A percentile compares a stretch with the other conserved stretches of the same genome.
Evolutionary conservation across 1,284 basidiomycete species (phyloP).

Genomic region (Xanthoconium separans): DNA sequence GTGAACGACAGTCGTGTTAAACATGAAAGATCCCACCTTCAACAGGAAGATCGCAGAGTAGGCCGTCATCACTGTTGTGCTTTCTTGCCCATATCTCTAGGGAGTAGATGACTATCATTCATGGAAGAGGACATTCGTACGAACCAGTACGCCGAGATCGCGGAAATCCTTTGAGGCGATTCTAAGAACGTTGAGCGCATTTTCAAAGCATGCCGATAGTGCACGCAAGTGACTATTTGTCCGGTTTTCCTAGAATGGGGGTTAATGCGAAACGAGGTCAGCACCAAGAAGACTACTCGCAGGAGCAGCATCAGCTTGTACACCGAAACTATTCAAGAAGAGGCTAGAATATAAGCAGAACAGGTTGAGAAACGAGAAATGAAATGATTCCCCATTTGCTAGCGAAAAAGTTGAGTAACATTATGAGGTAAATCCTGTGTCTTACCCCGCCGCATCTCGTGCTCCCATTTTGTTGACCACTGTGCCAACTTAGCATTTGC

Average conservation of each 20-base stretch:
- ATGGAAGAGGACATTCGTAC: constrained; percentile 26
- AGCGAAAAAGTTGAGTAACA: constrained; percentile 12
- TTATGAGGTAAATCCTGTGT: not conserved
- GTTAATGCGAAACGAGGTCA: constrained; percentile 3
- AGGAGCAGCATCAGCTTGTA: constrained; percentile 58
- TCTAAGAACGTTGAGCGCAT: constrained; percentile 64
- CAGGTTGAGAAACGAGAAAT: constrained; percentile 66
- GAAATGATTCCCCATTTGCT: constrained; percentile 70
- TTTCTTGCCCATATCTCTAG: constrained; percentile 80
- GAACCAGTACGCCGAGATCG: constrained; percentile 69
- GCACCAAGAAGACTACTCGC: constrained; percentile 36
- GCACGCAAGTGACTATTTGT: constrained; percentile 63
- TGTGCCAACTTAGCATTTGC: constrained; percentile 68
- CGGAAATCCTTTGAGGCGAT: constrained; percentile 74
- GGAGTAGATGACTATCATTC: not conserved
- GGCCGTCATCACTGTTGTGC: constrained; percentile 78
- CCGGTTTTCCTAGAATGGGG: constrained; percentile 39
- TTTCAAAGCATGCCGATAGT: constrained; percentile 67
- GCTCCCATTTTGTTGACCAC: constrained; percentile 68
- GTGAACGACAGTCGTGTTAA: constrained; percentile 11
- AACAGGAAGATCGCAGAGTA: constrained; percentile 78
- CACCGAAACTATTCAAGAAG: constrained; percentile 79
- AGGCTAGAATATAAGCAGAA: constrained; percentile 75
- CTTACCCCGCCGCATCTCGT: constrained; percentile 68
- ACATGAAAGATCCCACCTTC: constrained; percentile 45